Evolutionary conservation across 305 asterid species (phyloP).

Genomic region (Fraxinus latifolia): DNA sequence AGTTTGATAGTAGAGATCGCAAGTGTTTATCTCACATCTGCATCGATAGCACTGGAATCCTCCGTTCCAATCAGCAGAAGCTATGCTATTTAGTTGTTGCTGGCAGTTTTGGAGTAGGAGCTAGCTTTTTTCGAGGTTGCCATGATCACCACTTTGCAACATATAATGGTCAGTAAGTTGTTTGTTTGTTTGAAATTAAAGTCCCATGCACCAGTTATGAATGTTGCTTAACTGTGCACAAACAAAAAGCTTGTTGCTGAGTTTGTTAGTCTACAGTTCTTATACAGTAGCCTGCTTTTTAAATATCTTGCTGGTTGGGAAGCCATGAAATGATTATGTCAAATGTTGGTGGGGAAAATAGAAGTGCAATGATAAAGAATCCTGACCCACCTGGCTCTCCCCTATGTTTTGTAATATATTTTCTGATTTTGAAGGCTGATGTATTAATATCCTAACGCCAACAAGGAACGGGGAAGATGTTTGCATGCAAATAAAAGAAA

Average conservation of each 20-base stretch:
- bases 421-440: not conserved
- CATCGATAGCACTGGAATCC: conserved; percentile 13
- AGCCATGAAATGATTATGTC: not conserved
- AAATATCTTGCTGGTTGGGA: not conserved
- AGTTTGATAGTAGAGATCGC: conserved; percentile 19
- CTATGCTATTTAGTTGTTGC: conserved; percentile 19
- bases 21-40: not conserved
- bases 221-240: not conserved
- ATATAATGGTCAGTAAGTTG: conserved; percentile 18
- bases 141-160: conserved; percentile 32
- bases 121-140: conserved; percentile 8
- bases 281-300: not conserved
- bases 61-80: conserved; percentile 12
- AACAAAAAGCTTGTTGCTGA: not conserved
- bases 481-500: not conserved
- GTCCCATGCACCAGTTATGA: not conserved
- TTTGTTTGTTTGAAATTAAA: not conserved
- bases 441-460: not conserved
- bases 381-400: not conserved
- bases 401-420: not conserved
- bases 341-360: not conserved
- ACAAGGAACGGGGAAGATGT: not conserved
- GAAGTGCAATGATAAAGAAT: not conserved
- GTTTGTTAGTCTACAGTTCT: not conserved
- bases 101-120: conserved; percentile 24